Evolutionary conservation across 768 basidiomycete species (phyloP), one percentile per base, ranked within the genome.

Genomic region (Podaxis sp.): DNA sequence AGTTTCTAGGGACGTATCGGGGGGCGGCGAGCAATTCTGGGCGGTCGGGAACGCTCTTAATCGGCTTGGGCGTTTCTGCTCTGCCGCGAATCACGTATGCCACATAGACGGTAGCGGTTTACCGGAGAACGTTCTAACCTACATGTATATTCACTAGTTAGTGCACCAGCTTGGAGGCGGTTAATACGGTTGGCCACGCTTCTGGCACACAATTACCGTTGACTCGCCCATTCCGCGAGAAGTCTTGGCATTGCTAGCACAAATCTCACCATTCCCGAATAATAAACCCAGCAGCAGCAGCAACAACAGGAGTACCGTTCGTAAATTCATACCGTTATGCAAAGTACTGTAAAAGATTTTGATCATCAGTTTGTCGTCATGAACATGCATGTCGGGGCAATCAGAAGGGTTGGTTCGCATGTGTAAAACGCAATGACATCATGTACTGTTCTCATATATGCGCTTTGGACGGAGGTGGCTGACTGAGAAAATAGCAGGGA

Each of bases 71-170:
- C 28, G 46, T 46, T 19, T 51, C 28, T 48, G 30, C 22, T 49
- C 36, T 63, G 44, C 54, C 55, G 61, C 55, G 44, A 51, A 63
- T 49, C 40, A 57, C 46, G 48, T 63, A 52, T 60, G 13, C 30
- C 51, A 28, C 22, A 38, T 55, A 15, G 17, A 6, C 36, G 38
- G 36, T n/a, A 39, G n/a, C 11, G 36, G 11, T 24, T 24, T 39
- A 17, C 8, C 4, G 17, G 52, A 28, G 52, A 19, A 17, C 11
- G n/a, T 54, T 38, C 40, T 9, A 26, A 12, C 19, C 36, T 13
- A 22, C 28, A 30, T 7, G 28, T 24, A n/a, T 24, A 24, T 24
- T 49, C 48, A 12, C 22, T 49, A 49, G 48, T 11, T 42, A n/a
- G 44, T 17, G 44, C 7, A 28, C 49, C 24, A 28, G 26, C 7